phyloP scores from a whole-genome alignment of 768 basidiomycete genomes.

The Naganishia onofrii region DNA sequence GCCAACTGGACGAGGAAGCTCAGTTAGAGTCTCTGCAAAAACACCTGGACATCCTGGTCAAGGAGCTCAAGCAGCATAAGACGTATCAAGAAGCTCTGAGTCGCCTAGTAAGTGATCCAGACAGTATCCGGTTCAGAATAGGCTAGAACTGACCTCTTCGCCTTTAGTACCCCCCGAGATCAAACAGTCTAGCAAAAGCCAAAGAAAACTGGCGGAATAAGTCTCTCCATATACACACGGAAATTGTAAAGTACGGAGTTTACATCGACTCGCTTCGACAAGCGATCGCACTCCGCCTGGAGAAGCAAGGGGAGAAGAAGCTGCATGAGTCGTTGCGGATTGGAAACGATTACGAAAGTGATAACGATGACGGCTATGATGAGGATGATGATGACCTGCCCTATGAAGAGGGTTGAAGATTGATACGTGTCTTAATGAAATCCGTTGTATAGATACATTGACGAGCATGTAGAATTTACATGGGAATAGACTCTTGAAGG shows the following conservation, averaged over 20 bases:
- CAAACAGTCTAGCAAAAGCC: conserved; percentile 71
- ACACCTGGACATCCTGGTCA: conserved; percentile 71
- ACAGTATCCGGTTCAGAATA: neutral
- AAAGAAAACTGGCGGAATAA: conserved; percentile 89
- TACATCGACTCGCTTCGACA: conserved; percentile 85
- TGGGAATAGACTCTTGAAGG: neutral
- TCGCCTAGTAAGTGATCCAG: conserved; percentile 25
- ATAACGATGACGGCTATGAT: conserved; percentile 14
- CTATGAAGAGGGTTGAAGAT: conserved; percentile 3
- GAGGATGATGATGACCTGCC: conserved; percentile 24
- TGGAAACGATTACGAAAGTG: neutral
- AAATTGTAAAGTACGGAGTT: conserved; percentile 92
- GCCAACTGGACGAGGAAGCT: conserved; percentile 83
- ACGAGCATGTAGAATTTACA: too few relatives aligned
- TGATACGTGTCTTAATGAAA: neutral
- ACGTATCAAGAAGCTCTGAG: conserved; percentile 73
- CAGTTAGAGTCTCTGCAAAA: conserved; percentile 85
- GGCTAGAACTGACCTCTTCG: neutral
- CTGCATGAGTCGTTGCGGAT: conserved; percentile 54
- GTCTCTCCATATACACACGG: conserved; percentile 79
- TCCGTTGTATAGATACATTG: too few relatives aligned
- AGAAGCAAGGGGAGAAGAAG: conserved; percentile 84
- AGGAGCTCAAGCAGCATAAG: conserved; percentile 78
- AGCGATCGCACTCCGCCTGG: conserved; percentile 79
- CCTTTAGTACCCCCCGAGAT: conserved; percentile 73